These are phyloP conservation scores for Cutaneotrichosporon cutaneum DNA, from an alignment of 1,284 basidiomycete genomes.

Conservation along the genomic window DNA sequence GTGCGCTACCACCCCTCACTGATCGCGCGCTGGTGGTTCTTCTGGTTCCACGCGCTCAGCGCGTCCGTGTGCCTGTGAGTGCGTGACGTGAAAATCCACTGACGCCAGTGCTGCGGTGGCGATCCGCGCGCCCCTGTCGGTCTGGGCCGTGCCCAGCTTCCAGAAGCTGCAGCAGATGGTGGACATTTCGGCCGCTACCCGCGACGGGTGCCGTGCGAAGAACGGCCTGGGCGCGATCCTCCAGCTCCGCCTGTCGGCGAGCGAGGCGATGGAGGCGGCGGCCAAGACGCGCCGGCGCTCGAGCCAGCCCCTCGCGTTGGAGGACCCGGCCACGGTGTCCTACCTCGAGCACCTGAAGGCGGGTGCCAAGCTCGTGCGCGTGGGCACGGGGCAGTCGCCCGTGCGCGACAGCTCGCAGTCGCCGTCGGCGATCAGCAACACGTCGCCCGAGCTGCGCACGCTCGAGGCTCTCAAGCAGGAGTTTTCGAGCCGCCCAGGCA, in stretches of 20 bases:
- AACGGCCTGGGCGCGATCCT: slow-evolving; percentile 45
- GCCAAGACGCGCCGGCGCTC: not conserved
- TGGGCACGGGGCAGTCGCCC: slow-evolving; percentile 6
- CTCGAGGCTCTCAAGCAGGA: not conserved
- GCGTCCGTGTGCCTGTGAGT: slow-evolving; percentile 50
- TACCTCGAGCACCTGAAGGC: slow-evolving; percentile 11
- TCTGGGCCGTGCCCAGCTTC: slow-evolving; percentile 48
- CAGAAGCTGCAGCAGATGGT: slow-evolving; percentile 46
- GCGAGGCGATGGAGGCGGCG: slow-evolving; percentile 29
- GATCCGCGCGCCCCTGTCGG: slow-evolving; percentile 47
- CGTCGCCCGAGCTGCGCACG: slow-evolving; percentile 3
- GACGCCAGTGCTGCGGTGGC: slow-evolving; percentile 36
- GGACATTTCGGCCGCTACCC: slow-evolving; percentile 46
- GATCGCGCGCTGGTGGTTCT: slow-evolving; percentile 50
- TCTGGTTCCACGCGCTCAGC: slow-evolving; percentile 52
- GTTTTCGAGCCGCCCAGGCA: not conserved
- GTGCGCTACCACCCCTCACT: slow-evolving; percentile 51
- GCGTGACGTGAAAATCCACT: not conserved
- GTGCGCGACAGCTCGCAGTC: not conserved
- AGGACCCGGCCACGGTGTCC: slow-evolving; percentile 8
- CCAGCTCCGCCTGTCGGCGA: slow-evolving; percentile 42
- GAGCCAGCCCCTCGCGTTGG: not conserved
- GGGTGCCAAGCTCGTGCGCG: slow-evolving; percentile 7
- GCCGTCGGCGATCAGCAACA: not conserved
- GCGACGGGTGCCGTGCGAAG: slow-evolving; percentile 48